Base-by-base conservation (phyloP, 1,284 basidiomycete species). In the Microbotryomycetes sp. region DNA sequence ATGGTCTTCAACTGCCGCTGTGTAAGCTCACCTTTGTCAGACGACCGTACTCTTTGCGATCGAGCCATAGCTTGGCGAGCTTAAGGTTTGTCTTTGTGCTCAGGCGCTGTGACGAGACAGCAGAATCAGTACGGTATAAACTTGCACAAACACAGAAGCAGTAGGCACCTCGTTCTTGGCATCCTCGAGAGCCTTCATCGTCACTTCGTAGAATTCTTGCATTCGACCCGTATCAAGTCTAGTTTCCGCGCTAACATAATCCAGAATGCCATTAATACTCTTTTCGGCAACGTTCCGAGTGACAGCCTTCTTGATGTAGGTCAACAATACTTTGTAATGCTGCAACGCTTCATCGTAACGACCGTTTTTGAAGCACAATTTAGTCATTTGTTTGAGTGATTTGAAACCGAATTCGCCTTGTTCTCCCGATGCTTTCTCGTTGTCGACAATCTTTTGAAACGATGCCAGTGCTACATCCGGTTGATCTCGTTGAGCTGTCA, bases 1-100 rank as follows among this genome's bases (percentile, higher is more conserved):
- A 6, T n/a, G 22, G 26, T 22, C 45, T 16, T 12, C 12, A 28
- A 53, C 51, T 30, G 16, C 29, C 3, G 12, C 19, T 25, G 15
- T 9, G 23, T 3, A 16, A 9, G 73, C 79, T 58, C 61, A 90
- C 92, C 77, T 85, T 89, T 48, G 85, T 82, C 22, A 99, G 79
- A 25, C 93, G 86, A 31, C 77, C 75, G 73, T 90, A 99, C 76
- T 98, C 94, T 72, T 90, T 88, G 59, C 92, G 83, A 72, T 97
- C 93, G 23, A 97, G 81, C 94, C 94, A 98, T 7, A 98, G 81
- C 71, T 97, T 96, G 6, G 96, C 96, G 1, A 98, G 81, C 78
- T 99, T 99, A 68, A 98, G 79, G 73, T 97, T 97, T 1, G 90
- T 96, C 77, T 98, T 98, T 23, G 87, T 88, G 0, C 89, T 93